Conservation (phyloP, 2,329 filamentous ascomycete genomes). For the Phaeosphaeriaceae sp. region DNA sequence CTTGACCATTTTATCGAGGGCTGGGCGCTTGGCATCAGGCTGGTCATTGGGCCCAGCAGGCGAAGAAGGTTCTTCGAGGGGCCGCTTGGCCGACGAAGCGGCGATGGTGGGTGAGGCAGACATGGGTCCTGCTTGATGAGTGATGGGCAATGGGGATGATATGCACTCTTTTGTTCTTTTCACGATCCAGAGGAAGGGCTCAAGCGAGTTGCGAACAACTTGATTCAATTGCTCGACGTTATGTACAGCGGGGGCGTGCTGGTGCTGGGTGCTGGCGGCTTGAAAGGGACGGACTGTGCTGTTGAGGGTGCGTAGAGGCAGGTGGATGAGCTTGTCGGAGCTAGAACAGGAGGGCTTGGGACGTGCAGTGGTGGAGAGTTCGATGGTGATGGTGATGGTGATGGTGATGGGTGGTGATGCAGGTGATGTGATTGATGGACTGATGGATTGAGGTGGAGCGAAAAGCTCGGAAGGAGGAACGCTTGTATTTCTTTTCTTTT, state of each 20-base stretch:
- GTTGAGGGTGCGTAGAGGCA: constrained; percentile 31
- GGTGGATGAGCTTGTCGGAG: constrained; percentile 46
- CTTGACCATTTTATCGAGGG: constrained; percentile 88
- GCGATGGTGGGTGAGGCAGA: constrained; percentile 56
- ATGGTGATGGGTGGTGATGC: constrained; percentile 36
- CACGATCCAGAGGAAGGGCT: constrained; percentile 35
- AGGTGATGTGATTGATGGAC: constrained; percentile 34
- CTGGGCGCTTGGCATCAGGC: constrained; percentile 95
- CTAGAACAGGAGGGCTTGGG: constrained; percentile 37
- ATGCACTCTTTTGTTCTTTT: constrained; percentile 37
- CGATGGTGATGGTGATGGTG: constrained; percentile 27
- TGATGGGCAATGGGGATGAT: constrained; percentile 25
- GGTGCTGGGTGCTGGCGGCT: constrained; percentile 66
- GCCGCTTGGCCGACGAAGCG: constrained; percentile 80
- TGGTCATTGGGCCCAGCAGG: constrained; percentile 90
- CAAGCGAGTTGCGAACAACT: constrained; percentile 35
- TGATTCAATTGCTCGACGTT: constrained; percentile 55
- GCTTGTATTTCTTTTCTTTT: not conserved
- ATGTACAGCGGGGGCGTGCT: constrained; percentile 80
- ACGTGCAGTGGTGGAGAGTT: constrained; percentile 39
- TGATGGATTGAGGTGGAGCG: constrained; percentile 36
- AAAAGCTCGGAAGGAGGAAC: constrained; percentile 12
- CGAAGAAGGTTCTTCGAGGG: constrained; percentile 95
- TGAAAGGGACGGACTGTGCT: constrained; percentile 33
- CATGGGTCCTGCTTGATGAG: constrained; percentile 47